These are phyloP conservation scores for Termitomyces sp. DNA, from an alignment of 768 basidiomycete species.

Conservation along the genomic window DNA sequence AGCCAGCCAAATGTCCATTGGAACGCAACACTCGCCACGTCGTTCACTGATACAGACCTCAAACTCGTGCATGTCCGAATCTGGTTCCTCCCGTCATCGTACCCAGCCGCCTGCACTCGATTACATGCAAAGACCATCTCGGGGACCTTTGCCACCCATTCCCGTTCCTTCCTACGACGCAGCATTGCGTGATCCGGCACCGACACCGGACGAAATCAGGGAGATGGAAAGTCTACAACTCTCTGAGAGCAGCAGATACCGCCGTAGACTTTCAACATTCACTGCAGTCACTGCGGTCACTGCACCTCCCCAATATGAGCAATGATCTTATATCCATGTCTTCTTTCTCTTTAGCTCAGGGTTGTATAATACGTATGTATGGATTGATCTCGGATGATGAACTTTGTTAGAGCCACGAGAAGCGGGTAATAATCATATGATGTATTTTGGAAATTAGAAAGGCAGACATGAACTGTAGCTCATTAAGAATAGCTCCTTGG, in stretches of 20 bases:
- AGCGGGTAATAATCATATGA: not conserved
- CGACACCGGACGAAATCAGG: conserved; percentile 8
- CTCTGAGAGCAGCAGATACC: not conserved
- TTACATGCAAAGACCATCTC: conserved; percentile 9
- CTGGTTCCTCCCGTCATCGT: conserved; percentile 1
- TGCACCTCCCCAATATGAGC: conserved; percentile 19
- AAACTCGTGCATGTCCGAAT: not conserved
- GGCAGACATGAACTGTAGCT: conserved; percentile 35
- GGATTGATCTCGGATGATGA: not conserved
- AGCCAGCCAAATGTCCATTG: not conserved
- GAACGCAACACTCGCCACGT: not conserved
- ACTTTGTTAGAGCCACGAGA: too few species aligned
- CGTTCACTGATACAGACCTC: conserved; percentile 1
- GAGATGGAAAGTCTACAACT: conserved; percentile 5
- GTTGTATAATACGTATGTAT: not conserved
- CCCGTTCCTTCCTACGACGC: conserved; percentile 17
- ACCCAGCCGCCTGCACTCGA: not conserved
- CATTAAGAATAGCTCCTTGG: conserved; percentile 47
- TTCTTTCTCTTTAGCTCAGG: not conserved
- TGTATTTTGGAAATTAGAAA: too few species aligned
- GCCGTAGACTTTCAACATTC: conserved; percentile 6
- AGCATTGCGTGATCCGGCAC: conserved; percentile 9
- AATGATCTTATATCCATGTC: not conserved
- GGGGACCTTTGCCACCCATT: conserved; percentile 17
- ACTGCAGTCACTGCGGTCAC: conserved; percentile 4